Conservation (phyloP, 2,329 filamentous ascomycete genomes). For the Chrysosporium queenslandicum region DNA sequence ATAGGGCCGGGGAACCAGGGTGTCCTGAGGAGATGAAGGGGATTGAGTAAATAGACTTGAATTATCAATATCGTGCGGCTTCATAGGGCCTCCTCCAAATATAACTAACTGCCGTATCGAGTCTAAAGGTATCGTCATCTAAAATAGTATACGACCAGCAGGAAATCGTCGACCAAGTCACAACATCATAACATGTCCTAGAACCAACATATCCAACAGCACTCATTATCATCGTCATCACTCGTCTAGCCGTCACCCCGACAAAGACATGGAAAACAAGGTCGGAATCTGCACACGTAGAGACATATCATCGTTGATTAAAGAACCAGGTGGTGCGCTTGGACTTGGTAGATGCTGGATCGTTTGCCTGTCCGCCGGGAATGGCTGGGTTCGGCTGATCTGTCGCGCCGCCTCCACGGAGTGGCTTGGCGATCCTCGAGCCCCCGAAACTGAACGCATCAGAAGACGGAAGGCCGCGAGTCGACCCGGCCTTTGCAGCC, state of each 20-base stretch:
- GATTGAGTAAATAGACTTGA: no score
- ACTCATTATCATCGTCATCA: neutral
- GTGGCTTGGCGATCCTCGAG: conserved; percentile 54
- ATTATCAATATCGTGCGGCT: no score
- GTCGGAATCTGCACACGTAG: neutral
- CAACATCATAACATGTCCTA: neutral
- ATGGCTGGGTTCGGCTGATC: conserved; percentile 25
- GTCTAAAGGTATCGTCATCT: neutral
- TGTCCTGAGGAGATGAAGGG: no score
- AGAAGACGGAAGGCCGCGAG: conserved; percentile 64
- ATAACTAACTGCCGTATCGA: no score
- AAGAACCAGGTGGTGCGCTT: conserved; percentile 53
- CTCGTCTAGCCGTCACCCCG: neutral
- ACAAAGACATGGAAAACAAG: neutral
- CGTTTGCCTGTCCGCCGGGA: conserved; percentile 54
- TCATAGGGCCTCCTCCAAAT: no score
- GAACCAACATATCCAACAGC: neutral
- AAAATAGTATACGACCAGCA: neutral
- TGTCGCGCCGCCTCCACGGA: conserved; percentile 43
- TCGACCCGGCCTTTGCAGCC: conserved; percentile 83
- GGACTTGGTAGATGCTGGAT: conserved; percentile 52
- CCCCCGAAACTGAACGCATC: conserved; percentile 61
- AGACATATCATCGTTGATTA: conserved; percentile 32
- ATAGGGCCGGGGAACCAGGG: no score
- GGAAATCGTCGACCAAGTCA: neutral